Evolutionary conservation across 768 basidiomycete species (phyloP).

Genomic region (Trametes coccinea): DNA sequence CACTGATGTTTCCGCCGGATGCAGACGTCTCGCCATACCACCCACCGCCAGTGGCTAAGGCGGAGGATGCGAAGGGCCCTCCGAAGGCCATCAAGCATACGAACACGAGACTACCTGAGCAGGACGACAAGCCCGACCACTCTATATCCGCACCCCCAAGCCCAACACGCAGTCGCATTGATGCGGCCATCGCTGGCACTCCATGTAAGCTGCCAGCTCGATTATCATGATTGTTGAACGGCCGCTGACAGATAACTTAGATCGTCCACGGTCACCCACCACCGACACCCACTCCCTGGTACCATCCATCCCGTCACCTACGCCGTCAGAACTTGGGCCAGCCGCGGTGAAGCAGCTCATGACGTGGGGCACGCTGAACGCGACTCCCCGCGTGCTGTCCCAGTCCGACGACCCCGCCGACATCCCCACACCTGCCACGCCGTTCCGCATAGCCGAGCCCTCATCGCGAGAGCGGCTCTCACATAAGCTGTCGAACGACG

Average conservation of each 20-base stretch:
- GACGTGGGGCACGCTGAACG: conserved; percentile 94
- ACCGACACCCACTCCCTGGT: conserved; percentile 71
- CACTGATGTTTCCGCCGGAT: conserved; percentile 94
- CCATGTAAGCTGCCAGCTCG: conserved; percentile 60
- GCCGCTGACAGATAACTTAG: conserved; percentile 38
- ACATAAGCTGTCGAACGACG: conserved; percentile 77
- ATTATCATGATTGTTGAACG: neutral
- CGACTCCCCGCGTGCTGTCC: conserved; percentile 87
- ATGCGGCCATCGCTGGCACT: conserved; percentile 90
- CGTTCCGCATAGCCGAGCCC: conserved; percentile 79
- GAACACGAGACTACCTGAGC: conserved; percentile 80
- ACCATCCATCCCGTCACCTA: conserved; percentile 84
- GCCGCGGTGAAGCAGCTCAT: conserved; percentile 87
- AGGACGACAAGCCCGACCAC: conserved; percentile 54
- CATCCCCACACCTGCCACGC: conserved; percentile 47
- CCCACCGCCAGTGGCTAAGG: conserved; percentile 32
- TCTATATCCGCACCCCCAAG: conserved; percentile 69
- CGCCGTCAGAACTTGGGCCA: conserved; percentile 78
- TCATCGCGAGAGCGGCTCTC: conserved; percentile 82
- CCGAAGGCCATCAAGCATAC: conserved; percentile 71
- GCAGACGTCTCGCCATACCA: conserved; percentile 83
- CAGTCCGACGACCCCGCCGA: conserved; percentile 53
- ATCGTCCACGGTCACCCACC: conserved; percentile 60
- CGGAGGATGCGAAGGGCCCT: conserved; percentile 38
- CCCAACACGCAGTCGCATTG: conserved; percentile 87